Evolutionary conservation across 208 protist genomes (phyloP).

Genomic region (Crithidia thermophila): DNA sequence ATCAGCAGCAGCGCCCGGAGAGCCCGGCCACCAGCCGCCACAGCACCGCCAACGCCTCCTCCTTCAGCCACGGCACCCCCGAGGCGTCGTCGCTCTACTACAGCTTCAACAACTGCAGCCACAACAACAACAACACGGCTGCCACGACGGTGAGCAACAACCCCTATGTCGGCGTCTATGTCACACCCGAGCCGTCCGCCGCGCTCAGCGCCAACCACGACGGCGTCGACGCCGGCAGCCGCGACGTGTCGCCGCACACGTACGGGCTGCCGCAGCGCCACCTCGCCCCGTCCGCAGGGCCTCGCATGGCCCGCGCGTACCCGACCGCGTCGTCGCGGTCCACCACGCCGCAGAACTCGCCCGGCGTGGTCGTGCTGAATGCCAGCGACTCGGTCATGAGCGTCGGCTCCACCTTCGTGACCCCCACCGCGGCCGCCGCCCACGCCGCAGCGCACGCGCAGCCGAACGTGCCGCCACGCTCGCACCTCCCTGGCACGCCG

Average conservation of each 20-base stretch:
- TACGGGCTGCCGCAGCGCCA: neutral
- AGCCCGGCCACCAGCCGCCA: neutral
- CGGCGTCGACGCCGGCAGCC: neutral
- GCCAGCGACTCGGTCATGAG: neutral
- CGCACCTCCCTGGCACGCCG: slow-evolving; percentile 4
- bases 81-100: slow-evolving; percentile 17
- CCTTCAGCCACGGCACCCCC: slow-evolving; percentile 5
- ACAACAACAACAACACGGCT: neutral
- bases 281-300: no score
- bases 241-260: slow-evolving; percentile 4
- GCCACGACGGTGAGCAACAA: slow-evolving; percentile 18
- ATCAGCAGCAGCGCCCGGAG: neutral
- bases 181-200: slow-evolving; percentile 12
- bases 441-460: neutral
- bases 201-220: neutral
- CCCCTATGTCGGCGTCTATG: slow-evolving; percentile 19
- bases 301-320: slow-evolving; percentile 8
- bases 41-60: neutral
- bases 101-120: slow-evolving; percentile 15
- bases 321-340: neutral
- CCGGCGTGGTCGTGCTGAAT: slow-evolving; percentile 1
- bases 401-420: neutral
- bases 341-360: slow-evolving; percentile 11
- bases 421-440: neutral
- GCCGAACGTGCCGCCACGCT: neutral